Conservation (phyloP, 441 rosid genomes). For the Geranium incanum region DNA sequence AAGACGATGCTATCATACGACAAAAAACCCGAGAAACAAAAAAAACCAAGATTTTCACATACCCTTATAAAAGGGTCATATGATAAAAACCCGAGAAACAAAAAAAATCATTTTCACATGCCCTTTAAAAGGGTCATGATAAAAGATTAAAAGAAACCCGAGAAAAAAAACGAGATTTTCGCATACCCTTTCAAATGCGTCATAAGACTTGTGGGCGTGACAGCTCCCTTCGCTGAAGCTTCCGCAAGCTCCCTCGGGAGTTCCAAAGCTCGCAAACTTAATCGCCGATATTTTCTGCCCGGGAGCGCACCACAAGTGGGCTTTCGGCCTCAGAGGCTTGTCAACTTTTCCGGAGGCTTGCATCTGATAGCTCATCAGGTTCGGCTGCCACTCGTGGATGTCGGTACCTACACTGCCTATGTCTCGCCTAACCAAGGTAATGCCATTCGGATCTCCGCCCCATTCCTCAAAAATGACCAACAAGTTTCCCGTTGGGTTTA, state of each 20-base stretch:
- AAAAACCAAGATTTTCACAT: no score
- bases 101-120: no score
- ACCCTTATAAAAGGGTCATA: no score
- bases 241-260: constrained; percentile 85
- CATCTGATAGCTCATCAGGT: constrained; percentile 68
- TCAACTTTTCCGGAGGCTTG: constrained; percentile 72
- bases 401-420: constrained; percentile 80
- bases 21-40: no score
- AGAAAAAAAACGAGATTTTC: neutral
- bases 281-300: constrained; percentile 73
- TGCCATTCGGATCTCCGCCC: constrained; percentile 91
- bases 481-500: constrained; percentile 73
- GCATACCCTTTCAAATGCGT: constrained; percentile 79
- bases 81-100: no score
- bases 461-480: constrained; percentile 92
- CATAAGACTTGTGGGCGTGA: constrained; percentile 85
- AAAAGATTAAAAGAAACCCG: no score
- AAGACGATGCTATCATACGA: no score
- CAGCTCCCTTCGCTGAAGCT: constrained; percentile 74
- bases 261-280: constrained; percentile 92
- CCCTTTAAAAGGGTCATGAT: no score
- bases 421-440: constrained; percentile 71
- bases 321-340: constrained; percentile 83
- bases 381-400: constrained; percentile 91
- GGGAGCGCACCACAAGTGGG: constrained; percentile 66